A percentile compares a stretch with the other conserved stretches of the same genome.
Evolutionary conservation across 441 rosid species (phyloP).

Genomic region (Gossypium davidsonii): DNA sequence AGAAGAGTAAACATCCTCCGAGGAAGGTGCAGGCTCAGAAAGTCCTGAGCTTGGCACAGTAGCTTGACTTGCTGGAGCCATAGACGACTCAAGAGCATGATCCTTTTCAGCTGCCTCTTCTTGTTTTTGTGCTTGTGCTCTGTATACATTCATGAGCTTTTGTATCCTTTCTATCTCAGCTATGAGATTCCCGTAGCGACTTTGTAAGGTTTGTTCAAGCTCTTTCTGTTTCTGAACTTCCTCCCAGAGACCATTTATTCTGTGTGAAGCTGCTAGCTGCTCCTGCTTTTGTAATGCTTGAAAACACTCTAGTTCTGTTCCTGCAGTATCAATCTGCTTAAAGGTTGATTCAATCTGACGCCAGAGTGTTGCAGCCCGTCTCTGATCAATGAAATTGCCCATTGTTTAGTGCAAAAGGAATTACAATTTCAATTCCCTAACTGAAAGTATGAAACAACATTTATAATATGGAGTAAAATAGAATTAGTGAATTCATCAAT

Average conservation of each 20-base stretch:
- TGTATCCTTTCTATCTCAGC: conserved; percentile 54
- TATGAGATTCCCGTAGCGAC: conserved; percentile 59
- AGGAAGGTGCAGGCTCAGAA: conserved; percentile 13
- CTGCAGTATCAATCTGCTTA: conserved; percentile 80
- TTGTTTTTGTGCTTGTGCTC: conserved; percentile 45
- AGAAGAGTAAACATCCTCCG: conserved; percentile 10
- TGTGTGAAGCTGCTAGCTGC: conserved; percentile 70
- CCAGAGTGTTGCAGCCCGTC: conserved; percentile 68
- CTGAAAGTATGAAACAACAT: neutral
- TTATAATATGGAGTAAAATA: neutral
- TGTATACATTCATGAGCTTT: conserved; percentile 32
- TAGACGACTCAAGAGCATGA: neutral
- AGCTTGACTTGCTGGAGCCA: conserved; percentile 21
- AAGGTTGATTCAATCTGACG: conserved; percentile 63
- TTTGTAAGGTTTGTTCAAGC: conserved; percentile 66
- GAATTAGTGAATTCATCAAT: neutral
- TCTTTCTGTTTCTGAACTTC: conserved; percentile 88
- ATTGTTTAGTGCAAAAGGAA: neutral
- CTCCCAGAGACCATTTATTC: conserved; percentile 73
- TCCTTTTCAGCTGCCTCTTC: conserved; percentile 42
- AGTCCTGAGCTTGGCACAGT: conserved; percentile 22
- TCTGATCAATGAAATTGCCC: conserved; percentile 31
- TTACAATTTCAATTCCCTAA: neutral
- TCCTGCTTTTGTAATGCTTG: conserved; percentile 88
- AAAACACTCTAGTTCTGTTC: conserved; percentile 88